Percentiles rank a stretch among this genome's conserved stretches.
Conservation (phyloP, 306 rosid species). For the Gynostemma pentaphyllum region DNA sequence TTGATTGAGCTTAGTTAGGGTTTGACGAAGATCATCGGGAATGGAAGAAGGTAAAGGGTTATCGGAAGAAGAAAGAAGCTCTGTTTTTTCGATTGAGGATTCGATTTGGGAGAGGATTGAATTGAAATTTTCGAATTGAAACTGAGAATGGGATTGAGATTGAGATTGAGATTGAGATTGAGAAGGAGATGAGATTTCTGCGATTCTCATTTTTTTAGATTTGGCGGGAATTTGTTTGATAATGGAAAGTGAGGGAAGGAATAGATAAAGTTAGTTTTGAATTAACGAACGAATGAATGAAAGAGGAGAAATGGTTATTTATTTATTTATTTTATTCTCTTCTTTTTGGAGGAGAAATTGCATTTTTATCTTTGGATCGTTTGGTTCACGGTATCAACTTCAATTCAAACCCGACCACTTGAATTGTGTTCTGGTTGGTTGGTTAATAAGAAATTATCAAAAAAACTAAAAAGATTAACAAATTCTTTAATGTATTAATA, state of each 20-base stretch:
- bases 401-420: too few relatives aligned
- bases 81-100: constrained; percentile 42
- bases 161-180: constrained; percentile 19
- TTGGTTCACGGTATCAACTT: too few relatives aligned
- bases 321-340: too few relatives aligned
- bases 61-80: constrained; percentile 24
- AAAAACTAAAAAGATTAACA: too few relatives aligned
- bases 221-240: constrained; percentile 39
- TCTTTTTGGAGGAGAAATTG: too few relatives aligned
- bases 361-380: too few relatives aligned
- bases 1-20: constrained; percentile 36
- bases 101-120: constrained; percentile 44
- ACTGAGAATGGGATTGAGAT: constrained; percentile 12
- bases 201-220: constrained; percentile 56
- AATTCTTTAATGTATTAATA: too few relatives aligned
- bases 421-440: too few relatives aligned
- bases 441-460: too few relatives aligned
- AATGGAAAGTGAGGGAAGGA: neutral
- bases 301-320: neutral
- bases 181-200: constrained; percentile 49
- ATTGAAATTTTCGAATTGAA: constrained; percentile 13
- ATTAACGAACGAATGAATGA: neutral
- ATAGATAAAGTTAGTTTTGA: too few relatives aligned
- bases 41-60: constrained; percentile 21
- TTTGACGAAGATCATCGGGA: constrained; percentile 36